A percentile compares a stretch with the other conserved stretches of the same genome.
Conservation (phyloP, 192 early-diverging fungal species). For the Coemansia sp. region DNA sequence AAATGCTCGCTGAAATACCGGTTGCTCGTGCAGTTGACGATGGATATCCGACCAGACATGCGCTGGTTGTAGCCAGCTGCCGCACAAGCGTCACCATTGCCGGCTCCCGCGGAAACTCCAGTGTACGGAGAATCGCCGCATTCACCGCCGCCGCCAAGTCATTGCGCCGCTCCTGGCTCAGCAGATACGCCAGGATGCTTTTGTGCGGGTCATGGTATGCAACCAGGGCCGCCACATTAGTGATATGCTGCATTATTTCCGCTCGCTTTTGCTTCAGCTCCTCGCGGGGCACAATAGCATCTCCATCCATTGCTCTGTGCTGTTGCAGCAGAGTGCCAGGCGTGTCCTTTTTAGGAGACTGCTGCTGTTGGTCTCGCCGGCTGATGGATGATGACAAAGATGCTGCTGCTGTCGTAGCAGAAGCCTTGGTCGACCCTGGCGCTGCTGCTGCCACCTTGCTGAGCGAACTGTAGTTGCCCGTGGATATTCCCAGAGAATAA, state of each 20-base stretch:
- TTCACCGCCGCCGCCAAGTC: constrained; percentile 41
- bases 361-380: neutral
- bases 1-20: too few relatives aligned
- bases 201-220: constrained; percentile 41
- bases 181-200: constrained; percentile 33
- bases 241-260: constrained; percentile 48
- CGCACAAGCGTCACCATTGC: constrained; percentile 36
- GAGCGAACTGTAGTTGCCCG: neutral
- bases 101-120: constrained; percentile 36
- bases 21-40: constrained; percentile 3
- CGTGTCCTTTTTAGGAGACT: neutral
- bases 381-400: neutral
- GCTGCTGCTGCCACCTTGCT: neutral
- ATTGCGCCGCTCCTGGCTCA: constrained; percentile 25
- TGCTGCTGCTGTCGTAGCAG: neutral
- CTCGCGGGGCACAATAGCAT: constrained; percentile 25
- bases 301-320: neutral
- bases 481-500: constrained; percentile 15
- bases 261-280: constrained; percentile 38
- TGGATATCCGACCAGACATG: constrained; percentile 31
- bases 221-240: constrained; percentile 40
- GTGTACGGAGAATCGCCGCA: constrained; percentile 27
- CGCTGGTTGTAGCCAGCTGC: constrained; percentile 44
- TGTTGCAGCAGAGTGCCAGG: neutral
- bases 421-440: neutral